Base-by-base conservation (phyloP, 495 filamentous ascomycete species). In the Aspergillus panamensis region DNA sequence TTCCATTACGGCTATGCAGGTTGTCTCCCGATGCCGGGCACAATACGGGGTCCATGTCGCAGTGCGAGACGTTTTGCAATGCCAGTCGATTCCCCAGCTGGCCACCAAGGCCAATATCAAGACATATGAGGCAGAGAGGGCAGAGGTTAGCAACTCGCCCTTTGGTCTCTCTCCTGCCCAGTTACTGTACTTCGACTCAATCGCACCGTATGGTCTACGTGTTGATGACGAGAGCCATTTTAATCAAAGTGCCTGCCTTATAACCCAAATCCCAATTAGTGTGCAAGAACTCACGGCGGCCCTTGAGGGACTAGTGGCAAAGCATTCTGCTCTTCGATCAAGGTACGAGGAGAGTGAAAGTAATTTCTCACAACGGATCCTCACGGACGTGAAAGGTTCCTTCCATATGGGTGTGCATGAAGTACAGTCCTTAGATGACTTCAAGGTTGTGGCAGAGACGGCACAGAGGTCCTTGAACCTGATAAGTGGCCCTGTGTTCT, bases 1-100 rank as follows among this genome's bases (percentile, higher is more conserved):
- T 53, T 73, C 82, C 7, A 80, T 86, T 48, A 73, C 74, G 9
- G 82, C 83, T 7, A 86, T 86, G 79, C 80, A 81, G 69, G 61
- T 85, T 2, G 79, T 65, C 6, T 66, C 67, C 3, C 58, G 56
- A 20, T 62, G 63, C 49, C 61, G 63, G 17, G 13, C 48, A 17
- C 25, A 62, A 12, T 45, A 57, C 31, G 61, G 61, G 8, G 57
- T 68, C 14, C 30, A 48, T 20, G 44, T 66, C 4, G 66, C 61
- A 1, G 61, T 69, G 8, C 48, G 57, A 20, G 64, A 73, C 32
- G 66, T 69, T 32, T 77, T 81, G 30, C 55, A 57, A 44, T 20
- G 55, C 45, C 35, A 57, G 1, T 57, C 55, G 0, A 57, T 57
- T n/a, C 20, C 35, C 8, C 55, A 57, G n/a, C 37, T 57, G 0